Evolutionary conservation across 1,284 basidiomycete species (phyloP).

Genomic region (Apiotrichum gracile): DNA sequence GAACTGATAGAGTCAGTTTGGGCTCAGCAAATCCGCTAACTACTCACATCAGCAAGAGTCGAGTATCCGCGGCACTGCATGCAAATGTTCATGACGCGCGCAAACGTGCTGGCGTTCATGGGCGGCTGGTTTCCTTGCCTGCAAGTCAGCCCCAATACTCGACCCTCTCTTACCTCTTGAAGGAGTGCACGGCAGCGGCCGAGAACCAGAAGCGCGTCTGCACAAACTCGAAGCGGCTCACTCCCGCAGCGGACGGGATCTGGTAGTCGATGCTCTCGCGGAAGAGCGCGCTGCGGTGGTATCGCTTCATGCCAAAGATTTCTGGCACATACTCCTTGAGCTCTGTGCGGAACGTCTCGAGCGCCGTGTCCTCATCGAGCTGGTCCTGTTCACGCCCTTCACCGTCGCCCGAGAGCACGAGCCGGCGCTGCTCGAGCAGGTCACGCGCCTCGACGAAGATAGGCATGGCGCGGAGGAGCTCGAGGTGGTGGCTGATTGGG

Average conservation of each 20-base stretch:
- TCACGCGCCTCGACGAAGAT: conserved; percentile 42
- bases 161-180: conserved; percentile 20
- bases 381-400: conserved; percentile 24
- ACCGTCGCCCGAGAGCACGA: conserved; percentile 38
- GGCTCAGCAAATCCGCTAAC: background rate
- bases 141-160: background rate
- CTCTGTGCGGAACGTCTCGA: conserved; percentile 32
- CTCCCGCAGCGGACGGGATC: conserved; percentile 21
- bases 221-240: conserved; percentile 36
- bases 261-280: conserved; percentile 29
- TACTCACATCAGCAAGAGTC: conserved; percentile 36
- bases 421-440: conserved; percentile 34
- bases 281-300: conserved; percentile 23
- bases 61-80: conserved; percentile 32
- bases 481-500: conserved; percentile 32
- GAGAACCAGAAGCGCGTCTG: conserved; percentile 37
- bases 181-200: conserved; percentile 22
- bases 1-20: conserved; percentile 24
- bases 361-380: conserved; percentile 24
- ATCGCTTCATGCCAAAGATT: conserved; percentile 31
- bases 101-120: conserved; percentile 38
- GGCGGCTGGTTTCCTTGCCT: conserved; percentile 23
- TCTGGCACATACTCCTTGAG: conserved; percentile 42
- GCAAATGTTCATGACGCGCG: conserved; percentile 36
- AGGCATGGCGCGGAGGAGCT: conserved; percentile 36